Evolutionary conservation across 164 flowering plant genomes (phyloP), one percentile per base, ranked within the genome.

Genomic region (Vitis cinerea): DNA sequence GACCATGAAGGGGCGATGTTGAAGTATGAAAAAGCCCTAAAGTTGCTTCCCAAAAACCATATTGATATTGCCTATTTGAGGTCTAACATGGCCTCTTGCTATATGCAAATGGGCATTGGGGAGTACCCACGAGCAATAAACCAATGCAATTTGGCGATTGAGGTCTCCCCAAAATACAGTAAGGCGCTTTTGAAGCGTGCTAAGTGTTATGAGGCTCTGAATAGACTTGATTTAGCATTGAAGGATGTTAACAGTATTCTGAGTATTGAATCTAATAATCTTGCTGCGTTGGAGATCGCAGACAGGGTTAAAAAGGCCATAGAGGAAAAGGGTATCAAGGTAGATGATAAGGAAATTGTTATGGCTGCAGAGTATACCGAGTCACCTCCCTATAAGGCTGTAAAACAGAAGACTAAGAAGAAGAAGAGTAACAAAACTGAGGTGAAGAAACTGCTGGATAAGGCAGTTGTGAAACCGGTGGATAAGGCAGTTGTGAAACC

Each of bases 1-100:
- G 87, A 84, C 71, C 75, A 82, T 44, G 84, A 82, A 66, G 87
- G 87, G 8, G 87, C 87, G n/a, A 77, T 84, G 85, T 59, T 84
- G 48, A 84, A 78, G 50, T 84, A 69, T 14, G 84, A 84, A 50
- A 84, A 84, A 50, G 85, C 87, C 53, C 73, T 84, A 16, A 84
- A 82, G 19, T 72, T 84, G 15, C 72, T 84, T 4, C 87, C 87
- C 2, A 65, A 37, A 15, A 80, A 69, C 50, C 87, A 84, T 50
- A 78, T 77, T n/a, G 87, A 84, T 60, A 76, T 84, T 48, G 84
- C 87, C 19, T 74, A 79, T 64, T 59, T 84, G 56, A 73, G 75
- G n/a, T 79, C 71, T 54, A 78, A 68, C 52, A 84, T 84, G 83
- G 87, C 87, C 10, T 64, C 77, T 29, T 84, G 87, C 30, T 84